Conservation (phyloP, 106 monocot genomes). For the Dendrobium catenatum region DNA sequence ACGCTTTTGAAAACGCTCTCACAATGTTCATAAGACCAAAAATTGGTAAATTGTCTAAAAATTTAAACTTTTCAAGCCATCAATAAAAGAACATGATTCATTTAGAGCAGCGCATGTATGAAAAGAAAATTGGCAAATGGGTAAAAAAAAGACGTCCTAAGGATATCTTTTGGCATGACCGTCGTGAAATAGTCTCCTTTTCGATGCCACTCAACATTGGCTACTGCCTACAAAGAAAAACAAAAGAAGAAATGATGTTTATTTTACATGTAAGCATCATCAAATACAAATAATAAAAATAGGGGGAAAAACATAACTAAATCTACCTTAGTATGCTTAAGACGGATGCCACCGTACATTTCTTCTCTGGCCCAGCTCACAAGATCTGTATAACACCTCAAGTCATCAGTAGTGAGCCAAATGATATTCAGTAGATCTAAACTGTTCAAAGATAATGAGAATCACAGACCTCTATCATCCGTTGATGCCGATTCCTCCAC, state of each 20-base stretch:
- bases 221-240: constrained; percentile 45
- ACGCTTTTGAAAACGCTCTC: not conserved
- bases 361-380: constrained; percentile 74
- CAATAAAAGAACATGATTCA: not conserved
- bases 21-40: not conserved
- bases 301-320: not conserved
- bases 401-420: not conserved
- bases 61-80: not conserved
- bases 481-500: constrained; percentile 20
- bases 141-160: constrained; percentile 12
- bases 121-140: not conserved
- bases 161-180: constrained; percentile 96
- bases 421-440: constrained; percentile 9
- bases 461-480: constrained; percentile 38
- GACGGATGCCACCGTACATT: constrained; percentile 56
- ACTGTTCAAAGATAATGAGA: not conserved
- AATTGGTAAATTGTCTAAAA: not conserved
- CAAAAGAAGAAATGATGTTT: not conserved
- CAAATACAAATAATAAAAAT: not conserved
- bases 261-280: not conserved
- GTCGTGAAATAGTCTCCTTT: constrained; percentile 97
- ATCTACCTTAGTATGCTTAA: constrained; percentile 81
- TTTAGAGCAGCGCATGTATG: not conserved
- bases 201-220: constrained; percentile 85
- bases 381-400: constrained; percentile 18